Evolutionary conservation across 2,329 filamentous ascomycete species (phyloP).

Genomic region (Penicillium italicum): DNA sequence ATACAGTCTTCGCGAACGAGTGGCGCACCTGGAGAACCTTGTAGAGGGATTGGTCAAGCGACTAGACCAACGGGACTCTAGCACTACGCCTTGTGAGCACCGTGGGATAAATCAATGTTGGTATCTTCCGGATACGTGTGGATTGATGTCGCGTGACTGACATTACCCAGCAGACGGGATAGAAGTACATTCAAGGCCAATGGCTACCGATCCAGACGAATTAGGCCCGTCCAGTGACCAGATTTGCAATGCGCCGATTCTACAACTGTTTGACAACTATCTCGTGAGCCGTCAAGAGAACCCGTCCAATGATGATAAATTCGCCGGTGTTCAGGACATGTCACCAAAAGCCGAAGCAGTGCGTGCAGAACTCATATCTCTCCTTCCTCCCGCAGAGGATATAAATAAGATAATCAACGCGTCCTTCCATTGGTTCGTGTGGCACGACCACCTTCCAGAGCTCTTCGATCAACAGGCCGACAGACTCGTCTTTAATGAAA

Average conservation of each 20-base stretch:
- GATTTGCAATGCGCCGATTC: constrained; percentile 35
- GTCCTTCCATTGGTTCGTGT: constrained; percentile 30
- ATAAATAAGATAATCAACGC: constrained; percentile 32
- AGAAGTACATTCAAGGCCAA: constrained; percentile 2
- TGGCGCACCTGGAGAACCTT: constrained; percentile 37
- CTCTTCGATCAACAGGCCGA: constrained; percentile 19
- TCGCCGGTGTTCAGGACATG: constrained; percentile 21
- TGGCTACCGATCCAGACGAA: constrained; percentile 18
- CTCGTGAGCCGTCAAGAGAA: constrained; percentile 34
- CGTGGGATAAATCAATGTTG: neutral
- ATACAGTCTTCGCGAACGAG: constrained; percentile 40
- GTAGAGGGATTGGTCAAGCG: constrained; percentile 35
- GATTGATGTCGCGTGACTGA: neutral
- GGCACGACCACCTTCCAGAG: constrained; percentile 36
- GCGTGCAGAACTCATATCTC: constrained; percentile 27
- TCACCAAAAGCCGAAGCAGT: constrained; percentile 28
- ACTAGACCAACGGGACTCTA: constrained; percentile 24
- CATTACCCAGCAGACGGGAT: constrained; percentile 1
- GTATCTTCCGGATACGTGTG: neutral
- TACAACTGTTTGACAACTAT: constrained; percentile 40
- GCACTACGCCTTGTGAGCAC: constrained; percentile 4
- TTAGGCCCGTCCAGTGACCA: constrained; percentile 24
- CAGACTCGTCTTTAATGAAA: constrained; percentile 1
- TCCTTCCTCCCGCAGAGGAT: constrained; percentile 36
- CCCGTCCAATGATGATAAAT: constrained; percentile 24